phyloP scores from a whole-genome alignment of 345 rosid genomes.

The Eucalyptus decipiens region DNA sequence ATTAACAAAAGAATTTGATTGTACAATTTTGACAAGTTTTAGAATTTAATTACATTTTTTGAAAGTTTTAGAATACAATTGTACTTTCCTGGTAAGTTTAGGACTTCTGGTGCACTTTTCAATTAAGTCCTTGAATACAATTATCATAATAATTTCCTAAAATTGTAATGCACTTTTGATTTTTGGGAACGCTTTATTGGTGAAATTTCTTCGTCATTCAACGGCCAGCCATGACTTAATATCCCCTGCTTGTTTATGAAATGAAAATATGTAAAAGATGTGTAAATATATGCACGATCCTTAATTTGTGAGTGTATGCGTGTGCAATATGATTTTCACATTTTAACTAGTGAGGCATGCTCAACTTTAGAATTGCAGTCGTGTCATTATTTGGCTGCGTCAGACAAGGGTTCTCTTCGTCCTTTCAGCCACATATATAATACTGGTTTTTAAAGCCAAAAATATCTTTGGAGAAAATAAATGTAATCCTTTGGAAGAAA shows the following conservation, averaged over 20 bases:
- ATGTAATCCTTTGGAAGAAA: not conserved
- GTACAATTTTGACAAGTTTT: too few relatives aligned
- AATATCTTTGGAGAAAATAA: not conserved
- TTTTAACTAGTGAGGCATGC: not conserved
- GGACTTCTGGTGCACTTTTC: rapidly evolving
- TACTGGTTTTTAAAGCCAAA: not conserved
- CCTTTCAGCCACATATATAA: not conserved
- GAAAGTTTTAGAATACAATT: too few relatives aligned
- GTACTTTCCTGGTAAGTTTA: too few relatives aligned
- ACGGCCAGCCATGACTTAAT: not conserved
- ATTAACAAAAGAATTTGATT: too few relatives aligned
- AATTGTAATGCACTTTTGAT: not conserved
- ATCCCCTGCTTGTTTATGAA: not conserved
- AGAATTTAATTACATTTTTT: too few relatives aligned
- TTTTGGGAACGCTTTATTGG: not conserved
- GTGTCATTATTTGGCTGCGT: not conserved
- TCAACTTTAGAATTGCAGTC: not conserved
- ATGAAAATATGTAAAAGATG: not conserved
- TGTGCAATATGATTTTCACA: not conserved
- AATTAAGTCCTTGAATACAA: not conserved
- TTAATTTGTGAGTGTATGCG: not conserved
- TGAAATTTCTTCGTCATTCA: not conserved
- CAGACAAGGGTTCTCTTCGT: not conserved
- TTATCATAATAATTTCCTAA: not conserved
- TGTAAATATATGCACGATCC: not conserved